A percentile compares a stretch with the other conserved stretches of the same genome.
Conservation (phyloP, 2,329 filamentous ascomycete genomes). For the Aspergillus brunneoviolaceus region DNA sequence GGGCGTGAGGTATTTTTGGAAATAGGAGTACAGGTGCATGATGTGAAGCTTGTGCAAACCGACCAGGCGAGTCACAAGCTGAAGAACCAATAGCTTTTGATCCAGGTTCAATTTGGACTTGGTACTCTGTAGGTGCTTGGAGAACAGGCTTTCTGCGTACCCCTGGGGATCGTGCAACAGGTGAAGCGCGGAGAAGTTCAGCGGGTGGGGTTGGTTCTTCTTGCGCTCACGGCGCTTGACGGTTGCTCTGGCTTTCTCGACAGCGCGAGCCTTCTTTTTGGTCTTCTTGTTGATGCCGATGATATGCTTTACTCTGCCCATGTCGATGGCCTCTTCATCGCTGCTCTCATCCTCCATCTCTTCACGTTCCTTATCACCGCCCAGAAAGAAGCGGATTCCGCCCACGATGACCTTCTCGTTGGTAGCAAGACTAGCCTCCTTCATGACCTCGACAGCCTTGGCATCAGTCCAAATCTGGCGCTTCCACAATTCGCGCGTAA, state of each 20-base stretch:
- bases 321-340: constrained; percentile 72
- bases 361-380: constrained; percentile 92
- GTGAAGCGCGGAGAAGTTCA: constrained; percentile 96
- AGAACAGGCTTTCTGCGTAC: constrained; percentile 86
- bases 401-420: constrained; percentile 91
- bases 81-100: constrained; percentile 83
- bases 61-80: constrained; percentile 85
- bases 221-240: constrained; percentile 82
- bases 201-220: constrained; percentile 79
- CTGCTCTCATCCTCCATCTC: constrained; percentile 87
- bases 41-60: constrained; percentile 90
- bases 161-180: constrained; percentile 91
- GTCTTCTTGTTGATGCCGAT: constrained; percentile 94
- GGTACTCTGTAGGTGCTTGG: constrained; percentile 83
- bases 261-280: constrained; percentile 76
- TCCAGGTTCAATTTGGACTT: constrained; percentile 85
- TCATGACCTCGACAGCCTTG: constrained; percentile 97
- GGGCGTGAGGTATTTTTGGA: constrained; percentile 86
- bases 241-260: constrained; percentile 78
- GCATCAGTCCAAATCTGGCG: constrained; percentile 93
- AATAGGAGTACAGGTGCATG: constrained; percentile 91
- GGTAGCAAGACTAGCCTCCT: constrained; percentile 81
- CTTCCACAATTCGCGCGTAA: constrained; percentile 95
- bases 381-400: constrained; percentile 90
- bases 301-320: constrained; percentile 80